phyloP scores from a whole-genome alignment of 352 stramenopile species.

The Globisporangium perplexum region DNA sequence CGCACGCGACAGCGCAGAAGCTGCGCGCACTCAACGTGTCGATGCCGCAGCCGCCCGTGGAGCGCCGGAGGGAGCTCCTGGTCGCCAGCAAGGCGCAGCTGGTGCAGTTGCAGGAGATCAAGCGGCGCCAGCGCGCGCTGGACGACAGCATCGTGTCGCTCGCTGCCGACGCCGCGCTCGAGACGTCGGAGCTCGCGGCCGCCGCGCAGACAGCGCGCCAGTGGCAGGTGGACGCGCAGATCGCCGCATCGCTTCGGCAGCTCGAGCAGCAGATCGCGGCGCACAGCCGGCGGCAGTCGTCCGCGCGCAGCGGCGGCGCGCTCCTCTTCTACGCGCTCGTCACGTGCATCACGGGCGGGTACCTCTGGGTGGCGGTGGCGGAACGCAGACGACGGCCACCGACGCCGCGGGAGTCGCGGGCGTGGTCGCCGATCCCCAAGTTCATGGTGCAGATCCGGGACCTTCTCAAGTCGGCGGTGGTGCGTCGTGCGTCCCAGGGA shows the following conservation, averaged over 20 bases:
- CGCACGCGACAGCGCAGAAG: constrained; percentile 8
- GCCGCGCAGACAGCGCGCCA: neutral
- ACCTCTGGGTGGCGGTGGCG: constrained; percentile 21
- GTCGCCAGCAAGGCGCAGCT: constrained; percentile 5
- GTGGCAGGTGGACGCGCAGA: neutral
- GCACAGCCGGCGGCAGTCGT: constrained; percentile 5
- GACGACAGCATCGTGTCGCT: constrained; percentile 8
- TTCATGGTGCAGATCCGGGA: constrained; percentile 22
- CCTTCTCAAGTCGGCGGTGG: constrained; percentile 31
- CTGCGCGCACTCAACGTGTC: constrained; percentile 13
- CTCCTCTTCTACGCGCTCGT: constrained; percentile 35
- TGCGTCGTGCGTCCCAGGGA: constrained; percentile 14
- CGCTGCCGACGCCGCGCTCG: constrained; percentile 2
- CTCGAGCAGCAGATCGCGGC: constrained; percentile 9
- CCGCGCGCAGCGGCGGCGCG: constrained; percentile 6
- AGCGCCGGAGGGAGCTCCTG: neutral
- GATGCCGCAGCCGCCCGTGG: neutral
- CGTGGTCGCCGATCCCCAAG: constrained; percentile 33
- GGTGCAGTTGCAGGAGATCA: constrained; percentile 11
- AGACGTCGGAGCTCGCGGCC: neutral
- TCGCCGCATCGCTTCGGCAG: constrained; percentile 3
- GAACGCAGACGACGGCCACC: constrained; percentile 12
- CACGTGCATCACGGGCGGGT: constrained; percentile 18
- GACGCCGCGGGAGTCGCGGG: constrained; percentile 11
- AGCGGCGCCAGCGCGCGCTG: constrained; percentile 3